These are phyloP conservation scores for Wickerhamomyces sp. DNA, from an alignment of 1,139 yeast genomes.

Conservation along the genomic window DNA sequence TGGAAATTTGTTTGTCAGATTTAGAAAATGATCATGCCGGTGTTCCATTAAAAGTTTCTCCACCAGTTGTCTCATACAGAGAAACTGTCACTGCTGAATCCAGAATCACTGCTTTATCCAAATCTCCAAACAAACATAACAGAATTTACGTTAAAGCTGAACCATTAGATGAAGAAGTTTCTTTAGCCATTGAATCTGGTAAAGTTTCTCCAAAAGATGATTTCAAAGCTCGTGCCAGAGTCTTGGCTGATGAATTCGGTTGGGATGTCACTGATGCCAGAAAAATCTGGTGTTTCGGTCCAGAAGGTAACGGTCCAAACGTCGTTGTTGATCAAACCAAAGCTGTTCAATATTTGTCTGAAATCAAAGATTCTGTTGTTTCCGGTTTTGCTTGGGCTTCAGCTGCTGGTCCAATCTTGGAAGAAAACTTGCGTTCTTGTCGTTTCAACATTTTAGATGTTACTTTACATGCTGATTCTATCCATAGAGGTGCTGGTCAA, in stretches of 20 bases:
- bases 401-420: slow-evolving; percentile 98
- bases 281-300: slow-evolving; percentile 99
- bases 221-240: slow-evolving; percentile 98
- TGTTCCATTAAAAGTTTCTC: slow-evolving; percentile 95
- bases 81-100: slow-evolving; percentile 96
- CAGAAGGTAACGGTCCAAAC: slow-evolving; percentile 99
- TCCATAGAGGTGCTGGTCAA: slow-evolving; percentile 99
- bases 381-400: slow-evolving; percentile 99
- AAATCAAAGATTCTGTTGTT: slow-evolving; percentile 98
- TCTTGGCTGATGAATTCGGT: slow-evolving; percentile 97
- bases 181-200: slow-evolving; percentile 91
- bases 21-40: slow-evolving; percentile 99
- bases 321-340: slow-evolving; percentile 98
- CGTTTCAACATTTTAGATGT: slow-evolving; percentile 99
- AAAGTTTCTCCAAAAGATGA: slow-evolving; percentile 93
- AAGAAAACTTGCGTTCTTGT: slow-evolving; percentile 93
- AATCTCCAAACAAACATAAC: slow-evolving; percentile 99
- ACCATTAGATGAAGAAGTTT: slow-evolving; percentile 91
- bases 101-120: slow-evolving; percentile 92
- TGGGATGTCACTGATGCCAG: slow-evolving; percentile 99
- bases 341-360: slow-evolving; percentile 99
- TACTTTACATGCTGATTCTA: slow-evolving; percentile 99
- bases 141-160: slow-evolving; percentile 97
- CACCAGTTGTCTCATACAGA: slow-evolving; percentile 98
- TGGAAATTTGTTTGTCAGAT: slow-evolving; percentile 95